Evolutionary conservation across 495 filamentous ascomycete genomes (phyloP), one percentile per base, ranked within the genome.

Genomic region (Cladorrhinum samala): DNA sequence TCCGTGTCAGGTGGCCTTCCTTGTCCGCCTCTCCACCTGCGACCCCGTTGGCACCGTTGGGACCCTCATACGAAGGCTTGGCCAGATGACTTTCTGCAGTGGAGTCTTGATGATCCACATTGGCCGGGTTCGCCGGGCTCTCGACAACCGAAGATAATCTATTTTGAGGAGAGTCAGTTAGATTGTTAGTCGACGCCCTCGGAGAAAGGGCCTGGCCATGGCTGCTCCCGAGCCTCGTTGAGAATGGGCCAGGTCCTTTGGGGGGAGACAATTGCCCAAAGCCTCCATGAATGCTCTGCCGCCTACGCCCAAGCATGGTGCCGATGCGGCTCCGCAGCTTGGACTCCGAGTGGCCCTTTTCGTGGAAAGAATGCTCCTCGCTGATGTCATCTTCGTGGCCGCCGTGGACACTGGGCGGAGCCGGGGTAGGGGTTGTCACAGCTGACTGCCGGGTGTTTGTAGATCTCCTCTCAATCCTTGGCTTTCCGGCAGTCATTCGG

Each of bases 301-400:
- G 75, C 55, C 85, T 72, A 11, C 85, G 73, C 40, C 83, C 83
- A 60, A 92, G 81, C 66, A 92, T 88, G n/a, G 88, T 92, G 6
- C 88, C 88, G 37, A 92, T 76, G 49, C 86, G 79, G 60, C 83
- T 83, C 11, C 89, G 72, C 70, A 75, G 51, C 47, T 73, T 68
- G 61, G 76, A 76, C 58, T 79, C 77, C 67, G 47, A 9, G 19
- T 76, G 74, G 18, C 69, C 68, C 43, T 77, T 75, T 52, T 63
- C 66, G 46, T 68, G 73, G 11, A 70, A 76, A 7, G 84, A 88
- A 55, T 79, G 76, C 49, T 86, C 81, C 9, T 23, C 24, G 49
- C 83, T 87, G 36, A 72, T 73, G 47, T 80, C 75, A 68, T 88
- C 76, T 67, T 87, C 83, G 8, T 72, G 63, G 20, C 62, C 53